phyloP scores from a whole-genome alignment of 2,329 filamentous ascomycete genomes.

The Microdochium nivale region DNA sequence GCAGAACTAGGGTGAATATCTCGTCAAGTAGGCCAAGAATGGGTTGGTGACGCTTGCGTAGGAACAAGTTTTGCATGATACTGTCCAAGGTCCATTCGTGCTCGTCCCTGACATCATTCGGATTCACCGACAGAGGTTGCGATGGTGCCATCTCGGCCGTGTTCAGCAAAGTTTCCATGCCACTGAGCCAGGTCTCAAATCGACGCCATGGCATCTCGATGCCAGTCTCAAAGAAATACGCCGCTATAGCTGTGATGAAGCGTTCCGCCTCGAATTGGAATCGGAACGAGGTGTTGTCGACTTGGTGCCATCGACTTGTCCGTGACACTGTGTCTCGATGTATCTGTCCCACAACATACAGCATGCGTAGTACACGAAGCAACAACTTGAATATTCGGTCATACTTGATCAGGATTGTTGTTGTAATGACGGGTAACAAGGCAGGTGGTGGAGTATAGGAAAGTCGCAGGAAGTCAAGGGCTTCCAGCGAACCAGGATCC shows the following conservation, averaged over 20 bases:
- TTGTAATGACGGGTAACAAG: conserved; percentile 65
- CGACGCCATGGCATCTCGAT: conserved; percentile 64
- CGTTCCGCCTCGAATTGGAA: conserved; percentile 74
- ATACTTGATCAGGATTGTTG: conserved; percentile 64
- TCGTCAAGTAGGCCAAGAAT: conserved; percentile 67
- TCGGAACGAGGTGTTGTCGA: conserved; percentile 36
- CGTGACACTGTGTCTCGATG: conserved; percentile 45
- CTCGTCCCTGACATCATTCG: conserved; percentile 57
- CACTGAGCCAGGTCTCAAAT: conserved; percentile 59
- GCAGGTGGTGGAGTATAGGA: conserved; percentile 72
- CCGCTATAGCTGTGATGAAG: conserved; percentile 63
- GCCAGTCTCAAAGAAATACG: conserved; percentile 74
- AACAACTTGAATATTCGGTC: conserved; percentile 78
- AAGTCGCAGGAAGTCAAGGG: conserved; percentile 85
- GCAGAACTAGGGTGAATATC: conserved; percentile 64
- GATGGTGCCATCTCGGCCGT: conserved; percentile 23
- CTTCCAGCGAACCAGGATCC: conserved; percentile 73
- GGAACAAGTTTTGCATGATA: conserved; percentile 64
- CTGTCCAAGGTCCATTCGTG: conserved; percentile 68
- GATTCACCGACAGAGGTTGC: conserved; percentile 35
- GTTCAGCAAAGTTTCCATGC: conserved; percentile 49
- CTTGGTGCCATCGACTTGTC: conserved; percentile 22
- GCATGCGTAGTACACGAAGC: conserved; percentile 68
- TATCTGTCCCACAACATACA: conserved; percentile 63
- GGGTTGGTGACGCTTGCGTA: conserved; percentile 67